These are phyloP conservation scores for Platismatia glauca DNA, from an alignment of 495 filamentous ascomycete genomes.

Conservation along the genomic window DNA sequence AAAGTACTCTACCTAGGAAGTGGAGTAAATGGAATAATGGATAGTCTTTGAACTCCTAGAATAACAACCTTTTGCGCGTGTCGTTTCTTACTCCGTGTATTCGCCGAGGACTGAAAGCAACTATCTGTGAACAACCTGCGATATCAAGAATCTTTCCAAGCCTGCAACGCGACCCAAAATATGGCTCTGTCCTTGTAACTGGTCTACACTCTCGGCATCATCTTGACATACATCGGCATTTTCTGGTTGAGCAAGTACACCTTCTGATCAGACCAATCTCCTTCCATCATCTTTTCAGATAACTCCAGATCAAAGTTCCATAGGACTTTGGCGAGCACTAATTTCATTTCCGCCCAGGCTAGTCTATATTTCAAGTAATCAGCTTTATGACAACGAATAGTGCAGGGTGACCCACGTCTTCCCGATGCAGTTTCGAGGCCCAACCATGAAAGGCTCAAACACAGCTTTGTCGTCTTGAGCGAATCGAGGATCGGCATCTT, in stretches of 20 bases:
- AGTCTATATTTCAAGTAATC: constrained; percentile 19
- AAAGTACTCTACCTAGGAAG: too few species aligned
- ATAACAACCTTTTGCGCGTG: too few species aligned
- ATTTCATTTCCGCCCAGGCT: constrained; percentile 39
- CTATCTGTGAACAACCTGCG: neutral
- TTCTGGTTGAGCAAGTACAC: constrained; percentile 32
- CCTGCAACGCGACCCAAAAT: neutral
- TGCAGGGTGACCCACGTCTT: constrained; percentile 16
- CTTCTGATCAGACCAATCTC: constrained; percentile 32
- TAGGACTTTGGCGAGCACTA: constrained; percentile 36
- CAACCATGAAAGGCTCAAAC: constrained; percentile 31
- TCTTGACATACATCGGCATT: constrained; percentile 27
- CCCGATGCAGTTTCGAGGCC: constrained; percentile 32
- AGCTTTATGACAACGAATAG: neutral
- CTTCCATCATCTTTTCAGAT: constrained; percentile 20
- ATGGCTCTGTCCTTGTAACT: neutral
- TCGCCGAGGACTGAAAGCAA: neutral
- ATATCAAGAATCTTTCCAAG: neutral
- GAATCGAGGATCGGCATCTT: constrained; percentile 17
- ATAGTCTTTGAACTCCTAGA: too few species aligned
- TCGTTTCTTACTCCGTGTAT: neutral
- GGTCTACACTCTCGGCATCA: constrained; percentile 5
- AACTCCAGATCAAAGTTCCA: constrained; percentile 40
- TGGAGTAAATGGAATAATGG: too few species aligned
- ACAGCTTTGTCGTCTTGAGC: constrained; percentile 27